Percentiles rank a stretch among this genome's conserved stretches.
Conservation (phyloP, 176 grass and related monocot species). For the Aegilops speltoides region DNA sequence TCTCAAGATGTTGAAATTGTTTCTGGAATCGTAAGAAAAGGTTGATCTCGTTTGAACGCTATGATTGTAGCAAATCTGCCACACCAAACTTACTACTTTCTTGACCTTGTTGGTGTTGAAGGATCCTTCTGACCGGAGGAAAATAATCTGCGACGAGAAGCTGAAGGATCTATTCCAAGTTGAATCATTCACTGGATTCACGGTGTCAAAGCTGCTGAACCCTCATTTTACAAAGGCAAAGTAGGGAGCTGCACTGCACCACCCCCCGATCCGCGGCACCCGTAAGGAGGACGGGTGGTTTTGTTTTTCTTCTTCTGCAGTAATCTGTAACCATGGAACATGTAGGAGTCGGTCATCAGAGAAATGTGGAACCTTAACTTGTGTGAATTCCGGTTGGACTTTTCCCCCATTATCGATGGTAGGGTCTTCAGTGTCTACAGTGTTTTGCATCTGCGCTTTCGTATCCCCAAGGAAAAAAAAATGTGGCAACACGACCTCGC, state of each 20-base stretch:
- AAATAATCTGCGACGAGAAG: slow-evolving; percentile 93
- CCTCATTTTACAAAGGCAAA: slow-evolving; percentile 87
- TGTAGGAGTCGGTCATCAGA: slow-evolving; percentile 24
- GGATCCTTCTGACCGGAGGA: slow-evolving; percentile 99
- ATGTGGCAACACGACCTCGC: neutral
- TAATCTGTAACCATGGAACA: slow-evolving; percentile 46
- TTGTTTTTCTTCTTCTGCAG: slow-evolving; percentile 37
- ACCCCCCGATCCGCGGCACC: slow-evolving; percentile 37
- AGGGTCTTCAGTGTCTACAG: slow-evolving; percentile 28
- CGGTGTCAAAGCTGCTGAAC: slow-evolving; percentile 73
- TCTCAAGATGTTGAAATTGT: neutral
- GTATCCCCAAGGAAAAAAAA: neutral
- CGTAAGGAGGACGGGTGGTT: slow-evolving; percentile 44
- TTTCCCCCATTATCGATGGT: slow-evolving; percentile 23
- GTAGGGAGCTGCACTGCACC: slow-evolving; percentile 27
- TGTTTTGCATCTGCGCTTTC: slow-evolving; percentile 9
- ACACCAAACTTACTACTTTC: neutral
- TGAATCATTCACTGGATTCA: slow-evolving; percentile 82
- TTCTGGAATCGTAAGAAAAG: neutral
- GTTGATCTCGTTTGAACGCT: neutral
- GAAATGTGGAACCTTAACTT: slow-evolving; percentile 34
- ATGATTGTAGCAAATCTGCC: neutral
- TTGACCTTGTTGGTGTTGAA: slow-evolving; percentile 41
- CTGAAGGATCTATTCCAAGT: slow-evolving; percentile 91
- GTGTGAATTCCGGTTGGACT: slow-evolving; percentile 15